phyloP scores from a whole-genome alignment of 2,329 filamentous ascomycete genomes.

The Bipolaris oryzae region DNA sequence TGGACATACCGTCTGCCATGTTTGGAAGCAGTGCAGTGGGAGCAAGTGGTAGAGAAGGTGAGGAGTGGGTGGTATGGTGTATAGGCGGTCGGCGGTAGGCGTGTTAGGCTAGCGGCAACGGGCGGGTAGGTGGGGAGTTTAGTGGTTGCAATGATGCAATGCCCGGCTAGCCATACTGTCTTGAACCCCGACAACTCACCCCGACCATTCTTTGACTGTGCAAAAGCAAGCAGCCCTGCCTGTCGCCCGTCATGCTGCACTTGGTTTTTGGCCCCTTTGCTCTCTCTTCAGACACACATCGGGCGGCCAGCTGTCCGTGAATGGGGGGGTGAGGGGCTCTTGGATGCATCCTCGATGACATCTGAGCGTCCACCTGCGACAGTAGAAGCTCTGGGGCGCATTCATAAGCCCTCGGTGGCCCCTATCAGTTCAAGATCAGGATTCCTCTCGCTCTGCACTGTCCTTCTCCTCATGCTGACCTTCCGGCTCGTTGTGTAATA shows the following conservation, averaged over 20 bases:
- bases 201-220: background rate
- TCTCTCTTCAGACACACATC: background rate
- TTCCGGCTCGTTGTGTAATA: too few species aligned
- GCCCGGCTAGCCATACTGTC: background rate
- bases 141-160: background rate
- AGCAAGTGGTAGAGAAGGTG: constrained; percentile 1
- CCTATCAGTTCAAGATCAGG: constrained; percentile 1
- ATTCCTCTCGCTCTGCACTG: background rate
- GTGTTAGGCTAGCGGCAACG: background rate
- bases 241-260: background rate
- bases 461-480: background rate
- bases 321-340: constrained; percentile 8
- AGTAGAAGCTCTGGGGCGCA: background rate
- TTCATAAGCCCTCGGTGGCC: background rate
- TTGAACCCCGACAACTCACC: background rate
- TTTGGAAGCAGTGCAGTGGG: background rate
- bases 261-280: constrained; percentile 1
- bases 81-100: too few species aligned
- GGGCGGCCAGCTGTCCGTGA: constrained; percentile 4
- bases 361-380: constrained; percentile 1
- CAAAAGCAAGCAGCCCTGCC: background rate
- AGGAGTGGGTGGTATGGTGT: constrained; percentile 4
- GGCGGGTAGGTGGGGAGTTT: background rate
- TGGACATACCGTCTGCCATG: constrained; percentile 39
- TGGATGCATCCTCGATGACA: background rate